A percentile compares a stretch with the other conserved stretches of the same genome.
These are phyloP conservation scores for Chrysanthemum seticuspe DNA, from an alignment of 129 eudicot species.

Conservation along the genomic window DNA sequence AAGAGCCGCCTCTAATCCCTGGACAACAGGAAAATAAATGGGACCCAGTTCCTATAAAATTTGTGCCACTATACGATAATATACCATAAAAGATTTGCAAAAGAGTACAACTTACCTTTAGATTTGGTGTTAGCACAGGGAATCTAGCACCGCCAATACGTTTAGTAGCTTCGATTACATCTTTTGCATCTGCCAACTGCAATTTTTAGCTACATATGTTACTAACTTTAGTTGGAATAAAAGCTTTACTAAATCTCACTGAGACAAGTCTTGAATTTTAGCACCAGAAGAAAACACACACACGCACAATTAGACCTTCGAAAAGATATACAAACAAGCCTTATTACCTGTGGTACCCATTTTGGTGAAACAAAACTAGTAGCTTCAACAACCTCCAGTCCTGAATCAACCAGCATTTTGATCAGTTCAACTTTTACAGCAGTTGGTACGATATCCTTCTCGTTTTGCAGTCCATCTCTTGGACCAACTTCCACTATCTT, in stretches of 20 bases:
- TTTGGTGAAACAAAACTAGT: slow-evolving; percentile 95
- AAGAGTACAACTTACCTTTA: slow-evolving; percentile 54
- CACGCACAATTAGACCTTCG: slow-evolving; percentile 13
- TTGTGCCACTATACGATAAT: too few relatives aligned
- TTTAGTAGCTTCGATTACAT: slow-evolving; percentile 62
- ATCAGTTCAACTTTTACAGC: slow-evolving; percentile 73
- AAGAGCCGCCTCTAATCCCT: slow-evolving; percentile 96
- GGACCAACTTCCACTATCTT: slow-evolving; percentile 98
- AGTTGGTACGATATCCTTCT: slow-evolving; percentile 76
- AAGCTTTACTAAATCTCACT: neutral
- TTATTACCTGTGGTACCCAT: slow-evolving; percentile 92
- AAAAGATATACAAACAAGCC: neutral
- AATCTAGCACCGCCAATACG: slow-evolving; percentile 54
- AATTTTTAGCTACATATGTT: slow-evolving; percentile 16
- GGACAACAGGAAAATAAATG: neutral
- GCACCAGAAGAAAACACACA: too few relatives aligned
- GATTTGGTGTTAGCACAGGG: slow-evolving; percentile 88
- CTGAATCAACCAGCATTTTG: slow-evolving; percentile 78
- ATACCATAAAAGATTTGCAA: neutral
- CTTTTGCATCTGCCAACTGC: slow-evolving; percentile 89
- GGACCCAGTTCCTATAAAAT: neutral
- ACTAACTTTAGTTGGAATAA: neutral
- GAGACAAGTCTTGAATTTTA: too few relatives aligned
- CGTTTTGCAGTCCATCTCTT: slow-evolving; percentile 88
- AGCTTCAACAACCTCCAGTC: slow-evolving; percentile 85